Percentiles rank a stretch among this genome's conserved stretches.
Conservation (phyloP, 805 yeast genomes). For the Candida lessepsii region DNA sequence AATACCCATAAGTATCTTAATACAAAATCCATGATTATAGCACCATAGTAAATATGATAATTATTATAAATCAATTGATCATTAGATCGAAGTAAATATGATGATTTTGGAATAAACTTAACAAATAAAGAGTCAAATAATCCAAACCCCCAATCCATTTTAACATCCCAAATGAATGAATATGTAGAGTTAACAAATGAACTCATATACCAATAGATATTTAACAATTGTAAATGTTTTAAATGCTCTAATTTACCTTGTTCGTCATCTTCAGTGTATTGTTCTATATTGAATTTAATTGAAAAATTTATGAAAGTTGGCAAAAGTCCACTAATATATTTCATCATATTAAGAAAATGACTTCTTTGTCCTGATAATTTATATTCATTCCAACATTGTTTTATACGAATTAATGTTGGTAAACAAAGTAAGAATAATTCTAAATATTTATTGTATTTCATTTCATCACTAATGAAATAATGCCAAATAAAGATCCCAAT, state of each 20-base stretch:
- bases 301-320: conserved; percentile 30
- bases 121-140: conserved; percentile 39
- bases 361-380: conserved; percentile 45
- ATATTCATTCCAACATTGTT: conserved; percentile 79
- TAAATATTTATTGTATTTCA: conserved; percentile 26
- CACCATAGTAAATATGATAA: conserved; percentile 47
- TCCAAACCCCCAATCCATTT: conserved; percentile 82
- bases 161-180: conserved; percentile 86
- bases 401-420: conserved; percentile 75
- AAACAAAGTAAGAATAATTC: conserved; percentile 38
- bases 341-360: conserved; percentile 70
- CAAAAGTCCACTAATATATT: conserved; percentile 64
- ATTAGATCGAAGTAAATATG: conserved; percentile 20
- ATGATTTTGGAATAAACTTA: conserved; percentile 9
- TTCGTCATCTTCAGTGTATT: conserved; percentile 13
- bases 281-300: conserved; percentile 20
- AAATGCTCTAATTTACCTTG: conserved; percentile 14
- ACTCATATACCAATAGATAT: conserved; percentile 43
- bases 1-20: conserved; percentile 78
- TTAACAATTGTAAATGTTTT: conserved; percentile 20
- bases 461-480: conserved; percentile 33
- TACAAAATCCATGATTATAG: conserved; percentile 58
- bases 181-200: conserved; percentile 67
- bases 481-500: conserved; percentile 53
- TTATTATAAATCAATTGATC: conserved; percentile 15